Percentiles rank a stretch among this genome's conserved stretches.
Evolutionary conservation across 352 stramenopile species (phyloP).

Genomic region (Globisporangium radiosum): DNA sequence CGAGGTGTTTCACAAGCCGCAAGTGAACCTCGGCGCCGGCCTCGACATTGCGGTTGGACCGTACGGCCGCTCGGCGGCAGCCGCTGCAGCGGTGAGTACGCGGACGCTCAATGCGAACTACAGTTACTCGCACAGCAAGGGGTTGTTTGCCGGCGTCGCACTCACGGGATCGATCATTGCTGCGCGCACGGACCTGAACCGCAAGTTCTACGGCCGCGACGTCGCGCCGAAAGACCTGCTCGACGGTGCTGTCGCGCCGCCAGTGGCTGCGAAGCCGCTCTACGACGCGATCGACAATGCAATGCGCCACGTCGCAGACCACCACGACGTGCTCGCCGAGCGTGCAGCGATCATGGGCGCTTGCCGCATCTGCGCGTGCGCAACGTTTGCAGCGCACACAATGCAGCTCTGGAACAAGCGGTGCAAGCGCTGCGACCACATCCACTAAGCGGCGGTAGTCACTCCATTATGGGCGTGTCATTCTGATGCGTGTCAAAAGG

Average conservation of each 20-base stretch:
- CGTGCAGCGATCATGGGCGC: constrained; percentile 35
- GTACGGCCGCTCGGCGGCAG: no score
- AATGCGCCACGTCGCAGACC: constrained; percentile 33
- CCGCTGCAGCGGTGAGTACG: no score
- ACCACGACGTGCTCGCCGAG: constrained; percentile 25
- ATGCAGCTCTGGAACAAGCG: constrained; percentile 59
- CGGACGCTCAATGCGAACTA: no score
- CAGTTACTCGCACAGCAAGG: no score
- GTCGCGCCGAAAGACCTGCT: constrained; percentile 38
- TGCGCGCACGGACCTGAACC: constrained; percentile 79
- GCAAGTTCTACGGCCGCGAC: constrained; percentile 89
- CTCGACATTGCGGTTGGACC: no score
- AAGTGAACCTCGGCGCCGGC: no score
- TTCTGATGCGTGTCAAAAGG: neutral
- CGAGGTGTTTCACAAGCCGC: no score
- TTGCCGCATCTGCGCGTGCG: constrained; percentile 35
- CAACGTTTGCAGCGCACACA: constrained; percentile 33
- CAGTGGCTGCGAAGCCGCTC: constrained; percentile 35
- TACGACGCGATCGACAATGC: constrained; percentile 51
- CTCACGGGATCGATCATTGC: constrained; percentile 87
- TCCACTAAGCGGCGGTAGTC: constrained; percentile 22
- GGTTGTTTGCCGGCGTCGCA: no score
- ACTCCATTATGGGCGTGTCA: neutral
- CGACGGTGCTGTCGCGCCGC: constrained; percentile 30
- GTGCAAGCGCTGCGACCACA: constrained; percentile 50